Conservation (phyloP, 176 grass and related monocot species). For the Rhynchospora breviuscula region DNA sequence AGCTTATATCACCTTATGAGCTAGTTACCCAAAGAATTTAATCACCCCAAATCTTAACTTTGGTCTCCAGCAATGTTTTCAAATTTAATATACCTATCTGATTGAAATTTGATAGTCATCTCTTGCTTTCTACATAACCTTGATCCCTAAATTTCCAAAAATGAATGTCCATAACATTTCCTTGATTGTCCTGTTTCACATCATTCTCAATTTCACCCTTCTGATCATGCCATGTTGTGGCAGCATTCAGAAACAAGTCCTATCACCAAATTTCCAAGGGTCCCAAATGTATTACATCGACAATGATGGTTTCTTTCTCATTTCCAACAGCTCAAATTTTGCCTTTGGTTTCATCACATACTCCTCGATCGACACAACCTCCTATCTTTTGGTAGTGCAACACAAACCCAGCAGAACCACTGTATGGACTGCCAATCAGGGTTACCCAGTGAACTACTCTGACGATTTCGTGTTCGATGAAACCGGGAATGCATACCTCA, state of each 20-base stretch:
- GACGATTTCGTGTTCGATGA: slow-evolving; percentile 64
- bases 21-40: background rate
- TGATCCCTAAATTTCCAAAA: background rate
- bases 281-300: slow-evolving; percentile 84
- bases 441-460: slow-evolving; percentile 41
- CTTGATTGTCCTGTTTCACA: background rate
- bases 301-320: slow-evolving; percentile 58
- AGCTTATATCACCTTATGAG: background rate
- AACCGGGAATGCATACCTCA: slow-evolving; percentile 60
- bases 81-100: background rate
- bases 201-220: background rate
- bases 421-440: slow-evolving; percentile 74
- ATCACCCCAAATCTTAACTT: background rate
- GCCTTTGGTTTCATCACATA: slow-evolving; percentile 67
- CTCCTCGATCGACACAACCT: slow-evolving; percentile 29
- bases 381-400: slow-evolving; percentile 54
- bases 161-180: background rate
- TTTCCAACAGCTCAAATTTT: slow-evolving; percentile 59
- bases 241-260: slow-evolving; percentile 44
- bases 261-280: slow-evolving; percentile 42
- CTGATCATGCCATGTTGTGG: slow-evolving; percentile 20
- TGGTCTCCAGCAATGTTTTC: background rate
- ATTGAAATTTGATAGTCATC: background rate
- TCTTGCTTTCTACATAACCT: background rate
- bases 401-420: slow-evolving; percentile 38